phyloP scores from a whole-genome alignment of 495 filamentous ascomycete species.

The Penicillium maclennaniae region DNA sequence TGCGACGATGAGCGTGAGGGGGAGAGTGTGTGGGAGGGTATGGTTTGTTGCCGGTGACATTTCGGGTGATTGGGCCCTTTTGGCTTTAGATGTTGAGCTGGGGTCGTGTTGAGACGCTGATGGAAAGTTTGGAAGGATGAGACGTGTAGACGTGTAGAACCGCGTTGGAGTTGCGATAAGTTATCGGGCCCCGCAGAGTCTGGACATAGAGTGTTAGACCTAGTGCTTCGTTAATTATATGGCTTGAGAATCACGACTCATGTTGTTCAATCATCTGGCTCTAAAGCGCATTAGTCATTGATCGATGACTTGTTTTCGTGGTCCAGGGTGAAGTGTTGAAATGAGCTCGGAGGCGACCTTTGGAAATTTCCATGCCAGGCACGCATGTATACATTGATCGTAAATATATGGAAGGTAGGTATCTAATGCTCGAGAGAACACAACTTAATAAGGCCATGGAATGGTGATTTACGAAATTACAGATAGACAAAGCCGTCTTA shows the following conservation, averaged over 20 bases:
- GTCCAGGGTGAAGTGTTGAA: too few relatives aligned
- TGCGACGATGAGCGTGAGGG: slow-evolving; percentile 43
- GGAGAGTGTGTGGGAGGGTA: slow-evolving; percentile 16
- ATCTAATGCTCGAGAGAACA: too few relatives aligned
- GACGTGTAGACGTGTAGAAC: background rate
- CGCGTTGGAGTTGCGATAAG: background rate
- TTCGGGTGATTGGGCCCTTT: slow-evolving; percentile 5
- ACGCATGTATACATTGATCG: too few relatives aligned
- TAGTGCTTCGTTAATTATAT: background rate
- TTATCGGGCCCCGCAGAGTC: background rate
- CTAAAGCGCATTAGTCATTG: too few relatives aligned
- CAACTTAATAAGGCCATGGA: too few relatives aligned
- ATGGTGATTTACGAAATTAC: too few relatives aligned
- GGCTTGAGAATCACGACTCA: too few relatives aligned
- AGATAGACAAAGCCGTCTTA: background rate
- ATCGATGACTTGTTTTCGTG: too few relatives aligned
- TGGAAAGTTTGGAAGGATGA: background rate
- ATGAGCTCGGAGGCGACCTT: too few relatives aligned
- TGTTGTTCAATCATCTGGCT: too few relatives aligned
- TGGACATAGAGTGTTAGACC: background rate
- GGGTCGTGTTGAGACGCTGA: background rate
- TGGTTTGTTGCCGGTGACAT: slow-evolving; percentile 23
- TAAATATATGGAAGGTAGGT: too few relatives aligned
- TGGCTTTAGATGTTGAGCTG: background rate
- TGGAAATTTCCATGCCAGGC: too few relatives aligned